phyloP scores from a whole-genome alignment of 2,329 filamentous ascomycete genomes.

The Ophiocordyceps australis region DNA sequence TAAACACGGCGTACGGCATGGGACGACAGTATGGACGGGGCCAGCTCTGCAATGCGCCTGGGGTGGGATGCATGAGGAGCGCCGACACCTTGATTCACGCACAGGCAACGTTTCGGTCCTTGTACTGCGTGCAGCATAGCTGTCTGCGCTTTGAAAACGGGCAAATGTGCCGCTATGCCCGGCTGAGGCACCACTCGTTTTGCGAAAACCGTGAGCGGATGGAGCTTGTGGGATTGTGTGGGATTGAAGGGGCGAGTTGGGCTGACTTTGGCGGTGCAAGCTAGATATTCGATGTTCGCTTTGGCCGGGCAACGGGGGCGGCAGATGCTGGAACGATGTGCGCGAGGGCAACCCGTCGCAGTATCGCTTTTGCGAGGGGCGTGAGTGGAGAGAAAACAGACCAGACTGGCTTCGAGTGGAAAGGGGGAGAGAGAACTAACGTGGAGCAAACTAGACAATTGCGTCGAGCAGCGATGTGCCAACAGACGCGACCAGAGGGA shows the following conservation, averaged over 20 bases:
- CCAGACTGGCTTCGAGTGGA: too few species aligned
- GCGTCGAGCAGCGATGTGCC: neutral
- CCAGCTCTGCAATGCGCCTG: neutral
- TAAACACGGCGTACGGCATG: neutral
- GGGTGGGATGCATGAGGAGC: neutral
- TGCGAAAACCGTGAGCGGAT: conserved; percentile 1
- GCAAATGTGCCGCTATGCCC: neutral
- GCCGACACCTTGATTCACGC: neutral
- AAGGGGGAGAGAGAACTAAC: too few species aligned
- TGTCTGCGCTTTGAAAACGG: conserved; percentile 1
- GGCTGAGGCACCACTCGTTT: neutral
- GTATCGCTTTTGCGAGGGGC: conserved; percentile 1
- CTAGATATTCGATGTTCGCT: neutral
- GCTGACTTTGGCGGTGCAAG: neutral
- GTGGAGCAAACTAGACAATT: too few species aligned
- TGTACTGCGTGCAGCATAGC: conserved; percentile 2
- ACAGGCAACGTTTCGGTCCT: too few species aligned
- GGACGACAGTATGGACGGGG: neutral
- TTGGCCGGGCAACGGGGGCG: neutral
- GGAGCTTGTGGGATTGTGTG: neutral
- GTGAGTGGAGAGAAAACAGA: too few species aligned
- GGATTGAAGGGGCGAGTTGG: too few species aligned
- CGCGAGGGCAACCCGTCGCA: neutral
- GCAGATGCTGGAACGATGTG: neutral
- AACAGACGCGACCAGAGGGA: neutral